Evolutionary conservation across 1,284 basidiomycete species (phyloP).

Genomic region (Stygiomarasmius scandens): DNA sequence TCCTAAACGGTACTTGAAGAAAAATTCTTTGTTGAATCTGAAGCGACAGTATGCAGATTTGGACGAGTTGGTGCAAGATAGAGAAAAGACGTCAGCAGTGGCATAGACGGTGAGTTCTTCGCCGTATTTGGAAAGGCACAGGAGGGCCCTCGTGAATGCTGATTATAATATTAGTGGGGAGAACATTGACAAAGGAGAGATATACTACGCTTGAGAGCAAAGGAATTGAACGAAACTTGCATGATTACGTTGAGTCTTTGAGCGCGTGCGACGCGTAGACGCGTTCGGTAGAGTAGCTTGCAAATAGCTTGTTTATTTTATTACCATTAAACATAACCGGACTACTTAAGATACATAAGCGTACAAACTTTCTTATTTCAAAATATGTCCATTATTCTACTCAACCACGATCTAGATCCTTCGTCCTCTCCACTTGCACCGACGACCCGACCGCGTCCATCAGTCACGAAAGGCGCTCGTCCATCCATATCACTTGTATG

Average conservation of each 20-base stretch:
- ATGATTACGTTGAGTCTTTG: neutral
- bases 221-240: constrained; percentile 41
- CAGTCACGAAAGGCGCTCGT: constrained; percentile 58
- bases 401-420: neutral
- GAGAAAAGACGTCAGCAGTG: constrained; percentile 55
- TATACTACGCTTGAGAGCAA: constrained; percentile 51
- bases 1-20: constrained; percentile 62
- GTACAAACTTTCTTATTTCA: too few relatives aligned
- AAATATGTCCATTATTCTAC: constrained; percentile 18
- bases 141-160: constrained; percentile 75
- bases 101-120: constrained; percentile 75
- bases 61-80: constrained; percentile 76
- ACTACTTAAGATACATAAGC: neutral
- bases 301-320: too few relatives aligned
- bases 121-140: constrained; percentile 77
- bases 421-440: constrained; percentile 12
- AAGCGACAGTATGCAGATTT: constrained; percentile 82
- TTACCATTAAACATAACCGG: neutral
- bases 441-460: constrained; percentile 49
- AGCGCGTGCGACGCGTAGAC: neutral
- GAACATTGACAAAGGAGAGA: constrained; percentile 6
- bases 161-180: constrained; percentile 22
- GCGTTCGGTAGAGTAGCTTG: too few relatives aligned
- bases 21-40: constrained; percentile 68
- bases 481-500: neutral